Base-by-base conservation (phyloP, 176 grass and related monocot species). In the Avena atlantica region DNA sequence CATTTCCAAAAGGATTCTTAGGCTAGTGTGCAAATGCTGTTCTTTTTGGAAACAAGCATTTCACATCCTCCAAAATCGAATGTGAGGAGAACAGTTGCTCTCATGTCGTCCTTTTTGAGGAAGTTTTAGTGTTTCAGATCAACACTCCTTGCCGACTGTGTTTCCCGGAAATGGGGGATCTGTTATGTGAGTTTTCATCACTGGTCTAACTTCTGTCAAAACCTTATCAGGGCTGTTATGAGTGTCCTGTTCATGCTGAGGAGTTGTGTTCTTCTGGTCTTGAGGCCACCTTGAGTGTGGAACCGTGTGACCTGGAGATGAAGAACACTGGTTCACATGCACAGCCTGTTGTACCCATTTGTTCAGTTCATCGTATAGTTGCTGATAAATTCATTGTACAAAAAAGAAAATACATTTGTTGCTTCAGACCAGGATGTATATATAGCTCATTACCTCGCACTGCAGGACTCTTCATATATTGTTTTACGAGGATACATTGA, bases 251-350 rank as follows among this genome's bases (percentile, higher is more conserved):
- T 75, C 14, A 75, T 75, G 72, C 6, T 15, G 71, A 74, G 45
- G 71, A 74, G 71, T 49, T 75, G 47, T 5, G 3, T 52, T 74
- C 45, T 74, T 19, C 73, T 31, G 23, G 48, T 19, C 5, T 31
- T 16, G 23, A 75, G 72, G n/a, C 21, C 21, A 74, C 44, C 44
- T 1, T 49, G 72, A 52, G 47, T 49, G 47, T 76, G 1, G 14
- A 76, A 76, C 73, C 17, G 48, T 17, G 27, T 17, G 47, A 52
- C 73, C 73, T 76, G 49, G 48, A 53, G 49, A 76, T 76, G 73
- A 76, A 75, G 48, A 75, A 23, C 20, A 6, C 71, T 8, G 45
- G 14, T 74, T 51, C 44, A 49, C 45, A 25, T 74, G 12, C 3
- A n/a, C 0, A 12, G 45, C 24, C 63, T 67, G 64, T 36, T 68